Percentiles rank a stretch among this genome's conserved stretches.
Conservation (phyloP, 106 monocot genomes). For the Allium cepa region DNA sequence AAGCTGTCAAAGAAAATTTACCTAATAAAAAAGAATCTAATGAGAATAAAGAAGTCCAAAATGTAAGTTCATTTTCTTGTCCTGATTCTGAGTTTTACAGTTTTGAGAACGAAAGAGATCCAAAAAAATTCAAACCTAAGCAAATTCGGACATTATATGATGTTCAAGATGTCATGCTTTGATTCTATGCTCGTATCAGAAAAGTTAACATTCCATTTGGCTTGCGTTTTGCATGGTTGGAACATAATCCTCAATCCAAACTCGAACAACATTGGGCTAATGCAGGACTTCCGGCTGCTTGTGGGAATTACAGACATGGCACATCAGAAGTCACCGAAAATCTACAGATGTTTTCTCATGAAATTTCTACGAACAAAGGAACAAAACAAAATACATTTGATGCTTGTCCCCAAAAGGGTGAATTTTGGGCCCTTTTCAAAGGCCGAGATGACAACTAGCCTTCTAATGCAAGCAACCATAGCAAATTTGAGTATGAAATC, state of each 20-base stretch:
- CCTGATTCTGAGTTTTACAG: constrained; percentile 47
- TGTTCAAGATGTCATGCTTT: constrained; percentile 55
- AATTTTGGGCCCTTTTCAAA: constrained; percentile 63
- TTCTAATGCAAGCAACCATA: constrained; percentile 10
- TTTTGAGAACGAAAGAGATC: constrained; percentile 28
- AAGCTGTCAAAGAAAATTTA: constrained; percentile 5
- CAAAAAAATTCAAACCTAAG: constrained; percentile 21
- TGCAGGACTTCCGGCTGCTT: constrained; percentile 34
- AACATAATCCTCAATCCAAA: constrained; percentile 21
- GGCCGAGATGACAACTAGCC: constrained; percentile 35
- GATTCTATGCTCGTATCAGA: constrained; percentile 54
- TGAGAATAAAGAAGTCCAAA: not conserved
- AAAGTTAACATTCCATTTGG: constrained; percentile 27
- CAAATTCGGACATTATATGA: constrained; percentile 75
- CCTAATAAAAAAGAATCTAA: not conserved
- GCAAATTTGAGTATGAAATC: constrained; percentile 24
- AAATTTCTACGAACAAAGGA: constrained; percentile 35
- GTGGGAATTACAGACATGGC: constrained; percentile 50
- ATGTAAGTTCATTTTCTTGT: constrained; percentile 9
- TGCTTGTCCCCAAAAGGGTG: constrained; percentile 37
- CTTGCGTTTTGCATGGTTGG: constrained; percentile 48
- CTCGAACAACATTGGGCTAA: constrained; percentile 24
- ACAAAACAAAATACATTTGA: constrained; percentile 29
- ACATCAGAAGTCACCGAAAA: constrained; percentile 16
- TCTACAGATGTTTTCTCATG: constrained; percentile 46